These are phyloP conservation scores for Gardenia jasminoides DNA, from an alignment of 257 asterid species.

Conservation along the genomic window DNA sequence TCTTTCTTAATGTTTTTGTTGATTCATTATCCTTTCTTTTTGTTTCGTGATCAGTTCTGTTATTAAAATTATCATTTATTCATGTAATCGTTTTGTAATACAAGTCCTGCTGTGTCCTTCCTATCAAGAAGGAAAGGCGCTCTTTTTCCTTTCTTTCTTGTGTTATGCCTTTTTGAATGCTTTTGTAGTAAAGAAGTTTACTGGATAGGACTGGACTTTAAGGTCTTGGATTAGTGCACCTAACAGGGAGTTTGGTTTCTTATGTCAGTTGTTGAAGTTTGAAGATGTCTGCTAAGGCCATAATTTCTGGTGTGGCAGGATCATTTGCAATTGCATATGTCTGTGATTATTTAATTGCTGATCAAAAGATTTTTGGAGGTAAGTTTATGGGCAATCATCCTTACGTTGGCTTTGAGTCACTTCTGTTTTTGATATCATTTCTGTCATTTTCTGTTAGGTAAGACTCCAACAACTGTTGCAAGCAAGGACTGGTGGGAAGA, in stretches of 20 bases:
- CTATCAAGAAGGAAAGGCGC: too few species aligned
- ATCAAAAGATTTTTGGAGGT: slow-evolving; percentile 47
- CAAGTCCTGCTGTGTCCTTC: neutral
- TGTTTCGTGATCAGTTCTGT: neutral
- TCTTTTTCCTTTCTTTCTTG: neutral
- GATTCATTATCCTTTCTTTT: neutral
- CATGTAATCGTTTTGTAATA: neutral
- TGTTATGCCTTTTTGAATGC: neutral
- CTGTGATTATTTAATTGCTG: slow-evolving; percentile 30
- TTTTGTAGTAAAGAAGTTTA: neutral
- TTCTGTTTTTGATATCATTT: neutral
- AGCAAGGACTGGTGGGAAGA: slow-evolving; percentile 66
- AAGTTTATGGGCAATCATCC: slow-evolving; percentile 17
- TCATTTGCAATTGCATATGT: slow-evolving; percentile 38
- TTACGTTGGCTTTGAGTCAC: neutral
- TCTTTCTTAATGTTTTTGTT: neutral
- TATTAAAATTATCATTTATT: too few species aligned
- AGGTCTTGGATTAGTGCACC: neutral
- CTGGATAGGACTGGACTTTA: neutral
- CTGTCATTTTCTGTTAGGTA: slow-evolving; percentile 39
- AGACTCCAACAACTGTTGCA: slow-evolving; percentile 62
- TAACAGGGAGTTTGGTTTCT: neutral
- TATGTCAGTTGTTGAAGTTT: slow-evolving; percentile 17
- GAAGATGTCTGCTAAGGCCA: slow-evolving; percentile 34
- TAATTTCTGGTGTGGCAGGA: slow-evolving; percentile 29